Base-by-base conservation (phyloP, 2,329 filamentous ascomycete species). In the Talaromyces sp. region DNA sequence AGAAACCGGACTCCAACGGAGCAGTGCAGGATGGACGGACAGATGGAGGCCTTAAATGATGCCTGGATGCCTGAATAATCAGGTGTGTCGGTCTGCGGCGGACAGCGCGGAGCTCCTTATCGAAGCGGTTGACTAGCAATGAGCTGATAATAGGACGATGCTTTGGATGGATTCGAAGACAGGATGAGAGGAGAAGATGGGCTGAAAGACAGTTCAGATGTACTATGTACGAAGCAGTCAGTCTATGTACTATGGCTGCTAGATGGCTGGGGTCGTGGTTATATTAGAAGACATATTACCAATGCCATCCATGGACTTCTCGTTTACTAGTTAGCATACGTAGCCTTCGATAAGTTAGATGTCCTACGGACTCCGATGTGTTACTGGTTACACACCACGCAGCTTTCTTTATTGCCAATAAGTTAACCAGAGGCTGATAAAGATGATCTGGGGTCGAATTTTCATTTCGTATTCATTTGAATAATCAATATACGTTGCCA, bases 401-500 rank as follows among this genome's bases (percentile, higher is more conserved):
- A 56, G 53, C 11, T 15, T 56, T 22, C 53, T 25, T 10, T 56
- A 56, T 25, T 27, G 19, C 19, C 43, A 45, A 45, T n/a, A 49
- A 49, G 31, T 11, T 53, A 29, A 13, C 49, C 49, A 53, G 27
- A 15, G 27, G 49, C 49, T 10, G 49, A 53, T 53, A 31, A 31
- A 53, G 49, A 38, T 15, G 11, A 22, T 22, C 51, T 34, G 51
- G 51, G 51, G 51, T 34, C 29, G 15, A 15, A 8, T 56, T 56
- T 36, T 56, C 8, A 36, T 56, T 25, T 56, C 53, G 53, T 56
- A 56, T 56, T 56, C 31, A 25, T 56, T 56, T 56, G 53, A 56
- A 22, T 56, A 56, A 56, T 56, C 53, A 22, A 56, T 36, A 25
- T 36, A 29, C 10, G n/a, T 17, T 56, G 53, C 53, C 53, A 36